phyloP scores from a whole-genome alignment of 805 yeast species.

The Alloascoidea africana region DNA sequence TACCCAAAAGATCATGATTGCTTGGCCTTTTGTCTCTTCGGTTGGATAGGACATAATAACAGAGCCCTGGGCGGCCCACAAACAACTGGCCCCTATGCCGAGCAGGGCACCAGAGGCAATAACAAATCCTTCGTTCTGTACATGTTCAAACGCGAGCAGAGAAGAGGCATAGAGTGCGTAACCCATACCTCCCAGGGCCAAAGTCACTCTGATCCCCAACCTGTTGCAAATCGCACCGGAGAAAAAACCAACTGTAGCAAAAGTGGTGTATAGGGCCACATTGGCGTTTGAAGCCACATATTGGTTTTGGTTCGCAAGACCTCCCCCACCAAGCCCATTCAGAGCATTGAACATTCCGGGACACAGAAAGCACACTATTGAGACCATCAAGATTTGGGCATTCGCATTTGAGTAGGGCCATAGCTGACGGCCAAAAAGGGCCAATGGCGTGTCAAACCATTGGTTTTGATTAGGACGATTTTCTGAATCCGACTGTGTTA shows the following conservation, averaged over 20 bases:
- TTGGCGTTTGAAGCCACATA: constrained; percentile 16
- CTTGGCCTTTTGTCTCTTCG: constrained; percentile 33
- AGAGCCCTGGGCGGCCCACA: constrained; percentile 48
- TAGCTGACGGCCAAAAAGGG: too few relatives aligned
- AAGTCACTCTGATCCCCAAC: constrained; percentile 15
- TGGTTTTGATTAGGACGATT: too few relatives aligned
- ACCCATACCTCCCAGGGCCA: constrained; percentile 39
- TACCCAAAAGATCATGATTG: constrained; percentile 42
- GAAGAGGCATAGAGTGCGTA: constrained; percentile 39
- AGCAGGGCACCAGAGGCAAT: constrained; percentile 43
- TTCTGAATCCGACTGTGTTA: too few relatives aligned
- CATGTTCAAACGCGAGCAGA: constrained; percentile 31
- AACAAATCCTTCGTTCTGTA: constrained; percentile 32
- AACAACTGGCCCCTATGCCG: constrained; percentile 36
- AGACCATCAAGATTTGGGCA: constrained; percentile 13
- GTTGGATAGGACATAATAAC: constrained; percentile 39
- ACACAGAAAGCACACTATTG: constrained; percentile 17
- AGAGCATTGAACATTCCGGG: constrained; percentile 20
- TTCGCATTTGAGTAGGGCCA: constrained; percentile 7
- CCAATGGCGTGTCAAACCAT: too few relatives aligned
- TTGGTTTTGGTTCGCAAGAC: constrained; percentile 16
- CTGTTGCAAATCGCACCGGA: constrained; percentile 15
- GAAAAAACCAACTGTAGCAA: constrained; percentile 14
- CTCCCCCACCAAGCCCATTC: constrained; percentile 17
- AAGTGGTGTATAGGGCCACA: constrained; percentile 14